Evolutionary conservation across 2,329 filamentous ascomycete genomes (phyloP), one percentile per base, ranked within the genome.

Genomic region (Orbilia blumenaviensis): DNA sequence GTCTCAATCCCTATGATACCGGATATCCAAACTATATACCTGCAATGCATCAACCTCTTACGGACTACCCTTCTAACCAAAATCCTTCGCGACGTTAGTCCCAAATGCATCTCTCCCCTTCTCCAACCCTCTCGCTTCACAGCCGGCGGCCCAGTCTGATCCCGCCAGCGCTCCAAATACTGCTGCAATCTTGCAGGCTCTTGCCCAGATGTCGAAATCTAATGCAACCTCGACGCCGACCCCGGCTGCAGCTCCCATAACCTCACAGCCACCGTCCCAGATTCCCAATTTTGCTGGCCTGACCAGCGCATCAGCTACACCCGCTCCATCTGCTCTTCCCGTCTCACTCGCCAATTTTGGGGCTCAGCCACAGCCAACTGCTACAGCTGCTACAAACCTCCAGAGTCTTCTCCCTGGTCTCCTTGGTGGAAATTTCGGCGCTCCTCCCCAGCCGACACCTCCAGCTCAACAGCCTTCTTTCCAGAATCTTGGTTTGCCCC

Each of bases 131-230:
- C 78, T 84, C 82, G 52, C 80, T 85, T 29, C 78, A 69, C 23
- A 62, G 78, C 16, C 81, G 79, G 38, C 82, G 78, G 78, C 78
- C 76, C 79, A 81, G 78, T 77, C 54, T n/a, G 63, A 72, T 79
- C 81, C 64, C 81, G 81, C 81, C 83, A 73, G 81, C 77, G 83
- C 86, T 68, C 86, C 85, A 77, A 90, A 87, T 79, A 88, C 86
- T 34, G 86, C 86, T 42, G 86, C 89, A 78, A 93, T 95, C 80
- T 86, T 94, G 83, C 91, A 92, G 82, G 91, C 91, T 48, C 87
- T 95, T 78, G 91, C 92, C 78, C 92, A 92, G 81, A 91, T 95
- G 84, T 91, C 91, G 78, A 90, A 92, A 82, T 93, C 89, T 82
- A 88, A 86, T 61, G 61, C 88, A 76, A 83, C 86, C 38, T 83